Conservation (phyloP, 805 yeast genomes). For the Metschnikowia amazonensis region DNA sequence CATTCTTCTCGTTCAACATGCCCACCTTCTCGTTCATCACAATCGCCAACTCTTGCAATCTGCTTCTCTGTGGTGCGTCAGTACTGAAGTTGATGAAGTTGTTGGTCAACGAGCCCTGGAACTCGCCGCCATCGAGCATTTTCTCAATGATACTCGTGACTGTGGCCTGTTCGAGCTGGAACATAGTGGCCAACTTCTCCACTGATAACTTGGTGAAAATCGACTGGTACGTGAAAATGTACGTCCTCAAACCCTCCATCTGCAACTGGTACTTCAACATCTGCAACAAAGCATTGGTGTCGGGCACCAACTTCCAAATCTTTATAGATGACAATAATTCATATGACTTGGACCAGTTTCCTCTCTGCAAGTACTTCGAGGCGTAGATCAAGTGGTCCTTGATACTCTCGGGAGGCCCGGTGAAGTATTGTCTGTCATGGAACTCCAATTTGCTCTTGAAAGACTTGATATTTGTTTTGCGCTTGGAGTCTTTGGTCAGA, state of each 20-base stretch:
- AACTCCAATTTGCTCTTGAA: constrained; percentile 88
- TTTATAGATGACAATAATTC: constrained; percentile 70
- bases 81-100: constrained; percentile 58
- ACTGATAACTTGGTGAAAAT: constrained; percentile 74
- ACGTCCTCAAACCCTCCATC: constrained; percentile 89
- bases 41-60: constrained; percentile 83
- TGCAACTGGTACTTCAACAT: constrained; percentile 78
- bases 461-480: constrained; percentile 63
- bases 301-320: constrained; percentile 81
- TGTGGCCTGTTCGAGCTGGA: constrained; percentile 54
- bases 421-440: constrained; percentile 90
- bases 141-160: constrained; percentile 64
- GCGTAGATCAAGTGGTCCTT: constrained; percentile 92
- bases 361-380: constrained; percentile 79
- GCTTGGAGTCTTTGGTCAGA: constrained; percentile 54
- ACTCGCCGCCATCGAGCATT: constrained; percentile 75
- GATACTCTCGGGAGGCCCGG: constrained; percentile 96
- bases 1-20: constrained; percentile 78
- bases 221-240: constrained; percentile 76
- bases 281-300: constrained; percentile 60
- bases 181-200: constrained; percentile 57
- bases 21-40: constrained; percentile 78
- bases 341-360: constrained; percentile 82
- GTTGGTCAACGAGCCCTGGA: constrained; percentile 72
- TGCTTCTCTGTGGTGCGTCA: constrained; percentile 74